Conservation (phyloP, 192 early-diverging fungal genomes). For the Coemansia sp. region DNA sequence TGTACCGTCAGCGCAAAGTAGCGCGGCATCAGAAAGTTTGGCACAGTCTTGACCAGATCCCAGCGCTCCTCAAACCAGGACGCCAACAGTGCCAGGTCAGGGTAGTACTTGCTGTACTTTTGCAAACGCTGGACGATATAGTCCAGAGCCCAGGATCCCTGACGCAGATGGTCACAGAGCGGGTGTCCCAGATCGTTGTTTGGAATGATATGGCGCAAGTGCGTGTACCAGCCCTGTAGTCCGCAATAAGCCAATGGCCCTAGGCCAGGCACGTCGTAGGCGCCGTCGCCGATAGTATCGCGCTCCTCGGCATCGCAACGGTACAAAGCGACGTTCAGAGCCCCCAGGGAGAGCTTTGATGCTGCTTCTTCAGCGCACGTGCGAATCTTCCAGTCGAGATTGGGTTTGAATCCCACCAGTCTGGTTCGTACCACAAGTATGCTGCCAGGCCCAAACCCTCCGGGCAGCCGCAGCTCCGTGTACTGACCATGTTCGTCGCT, state of each 20-base stretch:
- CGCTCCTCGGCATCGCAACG: conserved; percentile 86
- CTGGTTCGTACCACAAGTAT: conserved; percentile 70
- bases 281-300: conserved; percentile 77
- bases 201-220: conserved; percentile 75
- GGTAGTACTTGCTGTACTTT: conserved; percentile 28
- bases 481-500: conserved; percentile 61
- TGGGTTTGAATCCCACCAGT: conserved; percentile 59
- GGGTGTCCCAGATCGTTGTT: conserved; percentile 93
- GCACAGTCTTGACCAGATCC: conserved; percentile 67
- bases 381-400: conserved; percentile 62
- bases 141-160: conserved; percentile 91
- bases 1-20: conserved; percentile 89
- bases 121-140: conserved; percentile 77
- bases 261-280: conserved; percentile 87
- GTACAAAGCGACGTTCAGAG: conserved; percentile 88
- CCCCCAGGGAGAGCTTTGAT: conserved; percentile 60
- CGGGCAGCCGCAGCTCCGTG: conserved; percentile 64
- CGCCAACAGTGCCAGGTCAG: conserved; percentile 43
- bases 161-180: conserved; percentile 85
- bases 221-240: conserved; percentile 88
- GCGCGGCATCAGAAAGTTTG: conserved; percentile 87
- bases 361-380: conserved; percentile 70
- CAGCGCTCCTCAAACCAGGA: conserved; percentile 83
- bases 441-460: conserved; percentile 83
- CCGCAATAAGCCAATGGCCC: conserved; percentile 88